Evolutionary conservation across 2,329 filamentous ascomycete species (phyloP).

Genomic region (Trichoderma sp.): DNA sequence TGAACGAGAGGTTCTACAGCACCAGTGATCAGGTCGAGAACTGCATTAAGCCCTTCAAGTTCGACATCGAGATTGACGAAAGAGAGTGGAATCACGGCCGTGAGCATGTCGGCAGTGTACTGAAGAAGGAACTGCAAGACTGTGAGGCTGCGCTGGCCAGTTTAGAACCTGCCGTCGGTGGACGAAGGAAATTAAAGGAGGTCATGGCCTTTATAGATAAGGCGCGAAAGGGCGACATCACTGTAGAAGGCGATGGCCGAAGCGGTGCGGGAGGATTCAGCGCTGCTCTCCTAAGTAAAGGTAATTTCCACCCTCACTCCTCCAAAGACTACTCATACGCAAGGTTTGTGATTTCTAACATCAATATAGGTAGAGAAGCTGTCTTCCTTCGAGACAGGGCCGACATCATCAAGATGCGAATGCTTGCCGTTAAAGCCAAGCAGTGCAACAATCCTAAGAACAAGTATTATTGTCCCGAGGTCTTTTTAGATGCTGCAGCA

Average conservation of each 20-base stretch:
- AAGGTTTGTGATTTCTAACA: slow-evolving; percentile 23
- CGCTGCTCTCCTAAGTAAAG: slow-evolving; percentile 76
- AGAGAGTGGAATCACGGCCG: slow-evolving; percentile 83
- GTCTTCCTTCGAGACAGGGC: slow-evolving; percentile 90
- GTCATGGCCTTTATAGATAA: slow-evolving; percentile 90
- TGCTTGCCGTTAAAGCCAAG: slow-evolving; percentile 83
- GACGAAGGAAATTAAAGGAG: slow-evolving; percentile 80
- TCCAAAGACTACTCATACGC: not conserved
- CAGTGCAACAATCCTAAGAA: slow-evolving; percentile 81
- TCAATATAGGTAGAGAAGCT: slow-evolving; percentile 73
- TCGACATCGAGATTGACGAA: slow-evolving; percentile 91
- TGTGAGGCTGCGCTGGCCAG: slow-evolving; percentile 75
- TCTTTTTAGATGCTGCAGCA: slow-evolving; percentile 96
- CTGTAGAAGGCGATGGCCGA: slow-evolving; percentile 77
- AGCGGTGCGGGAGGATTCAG: slow-evolving; percentile 94
- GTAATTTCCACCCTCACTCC: slow-evolving; percentile 45
- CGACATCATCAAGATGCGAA: slow-evolving; percentile 85
- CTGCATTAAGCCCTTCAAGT: slow-evolving; percentile 98
- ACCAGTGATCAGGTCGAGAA: slow-evolving; percentile 98
- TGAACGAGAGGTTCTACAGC: slow-evolving; percentile 93
- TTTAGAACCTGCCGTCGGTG: slow-evolving; percentile 75
- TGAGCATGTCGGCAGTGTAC: slow-evolving; percentile 73
- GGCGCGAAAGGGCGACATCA: slow-evolving; percentile 78
- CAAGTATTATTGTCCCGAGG: slow-evolving; percentile 95
- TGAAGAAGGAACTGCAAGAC: slow-evolving; percentile 84